These are phyloP conservation scores for Penicillium paneum DNA, from an alignment of 2,329 filamentous ascomycete species.

Conservation along the genomic window DNA sequence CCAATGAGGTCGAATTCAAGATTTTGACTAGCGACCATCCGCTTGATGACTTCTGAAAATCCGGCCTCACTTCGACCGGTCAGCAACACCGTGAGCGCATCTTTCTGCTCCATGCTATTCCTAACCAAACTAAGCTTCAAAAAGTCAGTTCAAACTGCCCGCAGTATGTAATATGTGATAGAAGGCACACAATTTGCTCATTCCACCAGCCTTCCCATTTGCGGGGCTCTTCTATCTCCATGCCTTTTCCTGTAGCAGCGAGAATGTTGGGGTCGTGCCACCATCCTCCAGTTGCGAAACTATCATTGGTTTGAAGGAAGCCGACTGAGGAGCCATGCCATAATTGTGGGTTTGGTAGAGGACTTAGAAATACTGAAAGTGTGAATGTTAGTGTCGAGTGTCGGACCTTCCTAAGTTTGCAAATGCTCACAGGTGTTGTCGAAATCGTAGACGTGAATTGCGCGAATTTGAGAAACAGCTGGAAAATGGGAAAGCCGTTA, in stretches of 20 bases:
- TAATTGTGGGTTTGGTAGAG: slow-evolving; percentile 80
- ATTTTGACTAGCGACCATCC: slow-evolving; percentile 72
- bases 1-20: slow-evolving; percentile 85
- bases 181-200: slow-evolving; percentile 67
- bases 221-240: slow-evolving; percentile 74
- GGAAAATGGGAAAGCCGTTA: slow-evolving; percentile 1
- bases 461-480: slow-evolving; percentile 67
- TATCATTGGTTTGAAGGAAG: slow-evolving; percentile 69
- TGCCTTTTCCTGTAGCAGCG: slow-evolving; percentile 76
- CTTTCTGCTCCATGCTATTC: slow-evolving; percentile 77
- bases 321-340: slow-evolving; percentile 81
- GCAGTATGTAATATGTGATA: slow-evolving; percentile 1
- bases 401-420: background rate
- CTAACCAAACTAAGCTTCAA: slow-evolving; percentile 65
- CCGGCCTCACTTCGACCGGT: slow-evolving; percentile 78
- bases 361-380: slow-evolving; percentile 76
- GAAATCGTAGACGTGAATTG: slow-evolving; percentile 94
- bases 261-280: slow-evolving; percentile 93
- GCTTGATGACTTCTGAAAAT: slow-evolving; percentile 75
- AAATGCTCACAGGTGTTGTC: slow-evolving; percentile 77
- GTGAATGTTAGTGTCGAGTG: background rate
- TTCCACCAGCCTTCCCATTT: slow-evolving; percentile 98
- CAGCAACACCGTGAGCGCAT: slow-evolving; percentile 78
- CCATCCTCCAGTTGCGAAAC: slow-evolving; percentile 84
- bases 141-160: slow-evolving; percentile 18